Evolutionary conservation across 176 grass and related monocot genomes (phyloP), one percentile per base, ranked within the genome.

Genomic region (Bothriochloa decipiens): DNA sequence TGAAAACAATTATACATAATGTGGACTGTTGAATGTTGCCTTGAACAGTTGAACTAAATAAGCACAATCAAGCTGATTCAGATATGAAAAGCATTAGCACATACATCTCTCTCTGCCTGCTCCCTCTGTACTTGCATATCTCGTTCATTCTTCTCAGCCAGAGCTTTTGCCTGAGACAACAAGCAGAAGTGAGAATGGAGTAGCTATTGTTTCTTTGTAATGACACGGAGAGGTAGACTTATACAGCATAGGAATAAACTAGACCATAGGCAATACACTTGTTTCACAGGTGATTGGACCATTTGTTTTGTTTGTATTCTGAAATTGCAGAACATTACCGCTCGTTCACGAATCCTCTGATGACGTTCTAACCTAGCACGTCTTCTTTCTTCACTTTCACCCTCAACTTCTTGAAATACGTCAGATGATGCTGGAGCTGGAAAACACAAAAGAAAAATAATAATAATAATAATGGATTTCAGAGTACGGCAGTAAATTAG

Each of bases 371-470:
- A 74, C 73, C 96, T 99, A 79, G 96, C 96, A 12, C 85, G 83
- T 77, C 96, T 94, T 91, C 96, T 99, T 86, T 99, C 96, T 84
- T 89, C 88, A 84, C 75, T 92, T 72, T 99, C 96, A 15, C 96
- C 96, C 32, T 94, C 91, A 71, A 96, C 86, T 79, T 99, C 96
- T 96, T 94, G 93, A 84, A 96, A 94, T 81, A 86, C 84, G 50
- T 89, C 96, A 72, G 93, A 93, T 68, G 95, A 94, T 79, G 91
- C 78, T 72, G 93, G 87, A 16, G 87, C 96, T 99, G 79, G 63
- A 83, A 83, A 74, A 43, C 45, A 74, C 32, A n/a, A 43, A 57
- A 64, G 23, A 64, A 49, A 5, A 4, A 72, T n/a, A n/a, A n/a
- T n/a, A n/a, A n/a, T n/a, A n/a, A n/a, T n/a, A 29, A 20, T 35